Conservation (phyloP, 169 alveolate genomes). For the Cryptosporidium ubiquitum region DNA sequence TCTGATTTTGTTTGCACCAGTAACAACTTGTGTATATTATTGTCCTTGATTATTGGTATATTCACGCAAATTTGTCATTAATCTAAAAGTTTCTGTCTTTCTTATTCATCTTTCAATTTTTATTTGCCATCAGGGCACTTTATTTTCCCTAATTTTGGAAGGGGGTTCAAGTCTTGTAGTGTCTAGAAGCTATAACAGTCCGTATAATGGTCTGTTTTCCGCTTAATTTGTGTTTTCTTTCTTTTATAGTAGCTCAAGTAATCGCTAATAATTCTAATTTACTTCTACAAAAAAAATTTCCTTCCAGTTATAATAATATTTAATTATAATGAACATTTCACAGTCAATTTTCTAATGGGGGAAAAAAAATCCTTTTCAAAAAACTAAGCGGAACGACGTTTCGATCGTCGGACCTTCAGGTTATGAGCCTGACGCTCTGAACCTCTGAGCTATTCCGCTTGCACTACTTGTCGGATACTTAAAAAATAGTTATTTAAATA, state of each 20-base stretch:
- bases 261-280: neutral
- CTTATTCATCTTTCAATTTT: neutral
- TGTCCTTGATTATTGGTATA: neutral
- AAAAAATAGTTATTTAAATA: neutral
- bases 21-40: neutral
- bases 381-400: conserved; percentile 76
- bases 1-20: neutral
- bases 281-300: neutral
- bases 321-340: neutral
- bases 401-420: conserved; percentile 78
- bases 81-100: neutral
- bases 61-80: neutral
- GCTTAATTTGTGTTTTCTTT: neutral
- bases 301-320: neutral
- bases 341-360: neutral
- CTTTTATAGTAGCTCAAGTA: neutral
- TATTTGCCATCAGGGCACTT: neutral
- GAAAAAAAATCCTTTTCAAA: neutral
- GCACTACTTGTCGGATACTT: neutral
- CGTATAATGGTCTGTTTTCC: too few species aligned
- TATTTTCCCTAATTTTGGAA: neutral
- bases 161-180: neutral
- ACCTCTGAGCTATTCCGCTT: conserved; percentile 77
- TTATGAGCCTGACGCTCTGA: conserved; percentile 77
- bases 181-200: too few species aligned